Base-by-base conservation (phyloP, 2,329 filamentous ascomycete species). In the Fusarium musae region DNA sequence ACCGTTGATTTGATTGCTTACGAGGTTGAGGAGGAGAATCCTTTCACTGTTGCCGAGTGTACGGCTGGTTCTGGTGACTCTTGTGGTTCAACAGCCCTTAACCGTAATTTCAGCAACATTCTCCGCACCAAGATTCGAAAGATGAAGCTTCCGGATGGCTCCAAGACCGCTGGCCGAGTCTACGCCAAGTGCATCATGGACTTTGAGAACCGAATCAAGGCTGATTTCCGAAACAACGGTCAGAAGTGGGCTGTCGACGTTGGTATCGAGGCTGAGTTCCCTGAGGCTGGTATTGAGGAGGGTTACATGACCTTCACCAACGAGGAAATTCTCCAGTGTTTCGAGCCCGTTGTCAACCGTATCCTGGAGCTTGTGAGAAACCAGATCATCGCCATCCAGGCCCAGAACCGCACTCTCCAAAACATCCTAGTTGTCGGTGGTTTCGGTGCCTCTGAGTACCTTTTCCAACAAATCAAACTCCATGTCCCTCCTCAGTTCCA, bases 161-260 rank as follows among this genome's bases (percentile, higher is more conserved):
- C 96, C 77, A 97, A 96, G 85, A 98, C 95, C 6, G 96, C 96
- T n/a, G 96, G 96, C 47, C 95, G 96, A 83, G 96, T 99, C 61
- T 98, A 98, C 83, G 96, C 96, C 76, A 98, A 98, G 86, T 98
- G 96, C 83, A 98, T 99, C 84, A 98, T 98, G 96, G 96, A 99
- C 84, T 99, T 99, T 79, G 96, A 99, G 87, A 98, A 98, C 89
- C 89, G 96, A 82, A 98, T 99, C 89, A 99, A 99, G 88, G 96
- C 96, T 56, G 96, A 98, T 83, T 99, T 99, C 92, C 91, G 96
- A 74, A 98, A 98, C 86, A 98, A 98, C 83, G 95, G 96, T 56
- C 96, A 98, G 84, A 98, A 98, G 83, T 98, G 96, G 96, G 96
- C 96, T 49, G 95, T 98, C 26, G 96, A 99, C 81, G 96, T 99